A percentile compares a stretch with the other conserved stretches of the same genome.
These are phyloP conservation scores for Alloteropsis semialata DNA, from an alignment of 176 grass and related monocot genomes.

Conservation along the genomic window DNA sequence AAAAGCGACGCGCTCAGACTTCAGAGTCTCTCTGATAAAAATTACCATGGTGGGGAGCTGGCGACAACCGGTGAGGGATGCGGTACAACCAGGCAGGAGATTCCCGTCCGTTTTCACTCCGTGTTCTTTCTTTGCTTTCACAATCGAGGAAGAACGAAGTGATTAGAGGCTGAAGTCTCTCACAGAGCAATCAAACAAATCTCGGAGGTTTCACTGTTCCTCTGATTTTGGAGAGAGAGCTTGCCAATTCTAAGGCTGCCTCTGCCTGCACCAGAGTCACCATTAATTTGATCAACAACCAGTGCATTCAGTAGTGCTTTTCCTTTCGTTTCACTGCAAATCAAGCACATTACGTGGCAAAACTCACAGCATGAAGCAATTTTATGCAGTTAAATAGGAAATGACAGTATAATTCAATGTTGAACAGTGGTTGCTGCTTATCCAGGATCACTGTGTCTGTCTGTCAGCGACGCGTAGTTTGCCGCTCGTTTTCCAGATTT, in stretches of 20 bases:
- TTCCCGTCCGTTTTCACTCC: not conserved
- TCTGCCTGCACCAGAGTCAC: not conserved
- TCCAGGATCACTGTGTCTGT: too few relatives aligned
- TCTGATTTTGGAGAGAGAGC: too few relatives aligned
- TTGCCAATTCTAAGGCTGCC: too few relatives aligned
- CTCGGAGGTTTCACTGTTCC: too few relatives aligned
- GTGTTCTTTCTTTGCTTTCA: not conserved
- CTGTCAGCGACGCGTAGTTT: too few relatives aligned
- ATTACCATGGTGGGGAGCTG: not conserved
- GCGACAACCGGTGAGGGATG: not conserved
- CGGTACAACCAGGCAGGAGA: not conserved
- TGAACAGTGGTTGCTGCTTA: too few relatives aligned
- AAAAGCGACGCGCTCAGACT: not conserved
- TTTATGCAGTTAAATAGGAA: not conserved
- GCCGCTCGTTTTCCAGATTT: not conserved
- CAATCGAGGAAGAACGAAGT: not conserved
- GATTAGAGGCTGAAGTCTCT: not conserved
- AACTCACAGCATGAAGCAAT: not conserved
- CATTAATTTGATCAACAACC: not conserved
- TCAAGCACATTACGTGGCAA: too few relatives aligned
- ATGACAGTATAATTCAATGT: too few relatives aligned
- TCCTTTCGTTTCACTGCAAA: too few relatives aligned
- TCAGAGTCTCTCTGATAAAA: not conserved
- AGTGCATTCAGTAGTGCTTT: too few relatives aligned
- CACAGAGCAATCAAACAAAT: too few relatives aligned